Evolutionary conservation across 805 yeast genomes (phyloP), one percentile per base, ranked within the genome.

Genomic region (Metschnikowia matae): DNA sequence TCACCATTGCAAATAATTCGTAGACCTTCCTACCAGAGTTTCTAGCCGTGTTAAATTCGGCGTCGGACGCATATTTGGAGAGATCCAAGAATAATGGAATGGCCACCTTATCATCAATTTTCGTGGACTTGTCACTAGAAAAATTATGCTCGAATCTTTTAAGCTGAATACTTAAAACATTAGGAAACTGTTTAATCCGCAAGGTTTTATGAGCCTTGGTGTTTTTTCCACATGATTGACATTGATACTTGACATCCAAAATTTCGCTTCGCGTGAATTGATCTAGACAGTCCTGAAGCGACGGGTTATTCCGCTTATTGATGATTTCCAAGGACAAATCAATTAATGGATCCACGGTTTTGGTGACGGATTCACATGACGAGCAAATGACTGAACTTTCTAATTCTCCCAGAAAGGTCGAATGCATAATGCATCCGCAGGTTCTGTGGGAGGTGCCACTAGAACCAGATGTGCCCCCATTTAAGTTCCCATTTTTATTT

Each of bases 1-100:
- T 83, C 8, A 94, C 85, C 32, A 91, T 81, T 1, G 92, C 96
- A 67, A 84, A 89, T 39, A 94, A 75, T 67, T 92, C 97, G 67
- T 87, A 92, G 1, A 82, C 67, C 48, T 74, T 68, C 31, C 75
- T 58, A 17, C 41, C 53, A n/a, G 49, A 31, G 2, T 45, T 46
- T 11, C 17, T 13, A 7, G 21, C 4, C 10, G 17, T 23, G 23
- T 15, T 23, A 5, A 11, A 13, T 2, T 47, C 49, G 38, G 46
- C 44, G 38, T 57, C 62, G 10, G 62, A 51, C 18, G 65, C 71
- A 62, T 87, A 92, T 32, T 81, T 79, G 6, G 81, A 68, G 80
- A 94, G 74, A 62, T 92, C 84, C 46, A 94, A 68, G 59, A 81
- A 82, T 40, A 83, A 67, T 14, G 97, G 97, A 57, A 84, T 85